Conservation (phyloP, 2,329 filamentous ascomycete species). For the Aspergillus floridensis region DNA sequence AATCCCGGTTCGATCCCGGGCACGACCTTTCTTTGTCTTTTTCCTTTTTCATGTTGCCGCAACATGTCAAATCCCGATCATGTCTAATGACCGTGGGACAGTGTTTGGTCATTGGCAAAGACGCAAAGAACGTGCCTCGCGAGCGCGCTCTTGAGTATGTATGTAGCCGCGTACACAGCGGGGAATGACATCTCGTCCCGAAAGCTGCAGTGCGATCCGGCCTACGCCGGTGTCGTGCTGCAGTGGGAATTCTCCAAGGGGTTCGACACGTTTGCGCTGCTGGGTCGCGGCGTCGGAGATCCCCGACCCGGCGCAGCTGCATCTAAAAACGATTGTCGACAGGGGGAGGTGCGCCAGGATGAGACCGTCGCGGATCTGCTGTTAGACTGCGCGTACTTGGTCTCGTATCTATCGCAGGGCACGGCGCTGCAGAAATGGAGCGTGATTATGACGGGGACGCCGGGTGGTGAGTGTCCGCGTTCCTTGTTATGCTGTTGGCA, state of each 20-base stretch:
- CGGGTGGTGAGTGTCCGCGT: too few species aligned
- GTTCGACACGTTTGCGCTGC: conserved; percentile 56
- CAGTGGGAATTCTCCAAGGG: conserved; percentile 59
- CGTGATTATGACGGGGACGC: too few species aligned
- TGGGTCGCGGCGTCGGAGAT: conserved; percentile 53
- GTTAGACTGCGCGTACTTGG: conserved; percentile 42
- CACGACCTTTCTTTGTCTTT: conserved; percentile 27
- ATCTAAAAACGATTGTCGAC: conserved; percentile 49
- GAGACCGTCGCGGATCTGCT: conserved; percentile 43
- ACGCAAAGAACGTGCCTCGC: conserved; percentile 50
- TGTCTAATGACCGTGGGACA: neutral
- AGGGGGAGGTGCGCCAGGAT: conserved; percentile 50
- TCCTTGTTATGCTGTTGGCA: too few species aligned
- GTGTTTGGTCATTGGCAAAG: conserved; percentile 53
- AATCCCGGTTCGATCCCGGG: neutral
- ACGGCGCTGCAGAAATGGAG: conserved; percentile 49
- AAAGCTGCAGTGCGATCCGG: conserved; percentile 52
- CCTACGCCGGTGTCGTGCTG: conserved; percentile 50
- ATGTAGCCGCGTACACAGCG: conserved; percentile 54
- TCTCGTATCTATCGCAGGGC: conserved; percentile 33
- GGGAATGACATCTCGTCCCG: conserved; percentile 58
- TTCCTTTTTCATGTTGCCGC: too few species aligned
- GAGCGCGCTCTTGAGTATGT: conserved; percentile 49
- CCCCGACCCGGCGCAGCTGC: conserved; percentile 43
- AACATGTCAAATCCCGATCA: neutral